phyloP scores from a whole-genome alignment of 2,329 filamentous ascomycete species.

The Sclerotinia minor region DNA sequence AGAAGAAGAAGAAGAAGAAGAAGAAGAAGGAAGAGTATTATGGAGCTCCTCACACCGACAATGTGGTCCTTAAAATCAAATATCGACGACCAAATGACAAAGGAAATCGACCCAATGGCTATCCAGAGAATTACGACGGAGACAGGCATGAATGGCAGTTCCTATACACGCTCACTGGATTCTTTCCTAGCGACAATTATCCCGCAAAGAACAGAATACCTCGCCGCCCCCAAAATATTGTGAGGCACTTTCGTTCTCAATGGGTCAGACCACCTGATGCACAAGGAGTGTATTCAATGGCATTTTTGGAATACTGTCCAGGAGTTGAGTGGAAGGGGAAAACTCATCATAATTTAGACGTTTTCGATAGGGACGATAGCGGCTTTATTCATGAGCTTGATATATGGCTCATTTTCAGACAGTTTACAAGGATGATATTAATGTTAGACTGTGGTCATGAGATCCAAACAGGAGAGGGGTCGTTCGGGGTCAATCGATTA shows the following conservation, averaged over 20 bases:
- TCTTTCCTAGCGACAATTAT: not conserved
- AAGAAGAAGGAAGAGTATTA: not conserved
- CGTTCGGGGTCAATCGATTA: rapidly evolving
- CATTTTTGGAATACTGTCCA: constrained; percentile 14
- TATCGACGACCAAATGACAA: not conserved
- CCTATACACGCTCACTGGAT: not conserved
- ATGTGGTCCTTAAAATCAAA: not conserved
- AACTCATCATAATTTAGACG: not conserved
- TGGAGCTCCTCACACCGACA: not conserved
- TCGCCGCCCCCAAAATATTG: not conserved
- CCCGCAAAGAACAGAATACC: no score
- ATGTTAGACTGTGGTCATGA: constrained; percentile 13
- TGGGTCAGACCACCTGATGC: not conserved
- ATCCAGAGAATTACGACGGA: not conserved
- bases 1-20: no score
- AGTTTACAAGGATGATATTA: constrained; percentile 17
- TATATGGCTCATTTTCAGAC: constrained; percentile 10
- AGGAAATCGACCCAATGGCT: not conserved
- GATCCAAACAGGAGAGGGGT: rapidly evolving
- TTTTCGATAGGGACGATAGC: not conserved
- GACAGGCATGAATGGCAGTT: not conserved
- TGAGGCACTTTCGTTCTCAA: not conserved
- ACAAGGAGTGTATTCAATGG: not conserved
- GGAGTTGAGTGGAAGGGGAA: not conserved
- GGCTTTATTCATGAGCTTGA: not conserved